Evolutionary conservation across 2,329 filamentous ascomycete species (phyloP).

Genomic region (Neofusicoccum sp.): DNA sequence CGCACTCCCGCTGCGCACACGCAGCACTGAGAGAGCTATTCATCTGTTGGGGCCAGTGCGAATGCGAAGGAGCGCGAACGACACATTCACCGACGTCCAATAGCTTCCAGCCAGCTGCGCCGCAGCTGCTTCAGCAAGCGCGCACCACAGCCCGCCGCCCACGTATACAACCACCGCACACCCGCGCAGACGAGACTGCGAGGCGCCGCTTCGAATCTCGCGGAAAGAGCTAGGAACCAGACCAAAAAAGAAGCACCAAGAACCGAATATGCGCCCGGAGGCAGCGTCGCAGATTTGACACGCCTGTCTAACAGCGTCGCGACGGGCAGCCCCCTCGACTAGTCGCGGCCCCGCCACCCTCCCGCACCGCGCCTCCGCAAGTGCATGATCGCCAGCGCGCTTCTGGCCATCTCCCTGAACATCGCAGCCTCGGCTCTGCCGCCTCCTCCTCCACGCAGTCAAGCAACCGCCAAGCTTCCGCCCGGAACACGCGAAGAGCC

Average conservation of each 20-base stretch:
- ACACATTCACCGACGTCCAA: background rate
- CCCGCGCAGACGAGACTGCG: background rate
- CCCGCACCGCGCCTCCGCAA: background rate
- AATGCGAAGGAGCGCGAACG: background rate
- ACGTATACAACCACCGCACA: background rate
- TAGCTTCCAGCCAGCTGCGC: background rate
- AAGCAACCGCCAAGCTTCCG: slow-evolving; percentile 8
- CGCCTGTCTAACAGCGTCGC: slow-evolving; percentile 12
- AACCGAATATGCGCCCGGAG: background rate
- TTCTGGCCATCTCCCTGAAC: slow-evolving; percentile 1
- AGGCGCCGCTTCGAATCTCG: background rate
- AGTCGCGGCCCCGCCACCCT: background rate
- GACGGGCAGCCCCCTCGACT: background rate
- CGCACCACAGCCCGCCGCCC: background rate
- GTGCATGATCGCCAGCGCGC: slow-evolving; percentile 2
- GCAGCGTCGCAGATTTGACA: slow-evolving; percentile 17
- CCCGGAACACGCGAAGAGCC: background rate
- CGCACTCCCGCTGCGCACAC: background rate
- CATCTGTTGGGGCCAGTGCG: background rate
- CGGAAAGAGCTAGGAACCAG: background rate
- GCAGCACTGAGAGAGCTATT: background rate
- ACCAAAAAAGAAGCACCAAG: background rate
- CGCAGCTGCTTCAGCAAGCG: background rate
- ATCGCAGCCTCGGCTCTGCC: background rate
- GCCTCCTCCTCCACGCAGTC: background rate